phyloP scores from a whole-genome alignment of 768 basidiomycete species.

The Termitomyces sp. region DNA sequence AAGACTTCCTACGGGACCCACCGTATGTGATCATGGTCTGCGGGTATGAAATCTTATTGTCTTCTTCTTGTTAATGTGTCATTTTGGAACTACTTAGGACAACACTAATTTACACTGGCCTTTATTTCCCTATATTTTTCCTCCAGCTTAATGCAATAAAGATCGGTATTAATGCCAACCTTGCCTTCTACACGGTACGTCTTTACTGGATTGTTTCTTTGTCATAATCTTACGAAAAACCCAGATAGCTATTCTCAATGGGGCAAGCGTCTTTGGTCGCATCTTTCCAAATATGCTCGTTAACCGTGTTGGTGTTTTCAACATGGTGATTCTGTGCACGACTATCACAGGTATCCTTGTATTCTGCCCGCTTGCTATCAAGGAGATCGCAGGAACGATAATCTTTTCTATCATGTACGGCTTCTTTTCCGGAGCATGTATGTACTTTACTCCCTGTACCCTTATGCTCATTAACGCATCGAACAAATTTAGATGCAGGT shows the following conservation, averaged over 20 bases:
- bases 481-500: background rate
- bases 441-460: background rate
- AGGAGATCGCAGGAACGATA: slow-evolving; percentile 1
- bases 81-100: slow-evolving; percentile 13
- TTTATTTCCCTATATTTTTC: slow-evolving; percentile 44
- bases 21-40: slow-evolving; percentile 4
- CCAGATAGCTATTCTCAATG: slow-evolving; percentile 50
- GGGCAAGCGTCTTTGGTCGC: slow-evolving; percentile 44
- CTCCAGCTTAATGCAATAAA: slow-evolving; percentile 41
- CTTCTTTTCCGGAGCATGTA: slow-evolving; percentile 7
- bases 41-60: background rate
- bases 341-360: slow-evolving; percentile 1
- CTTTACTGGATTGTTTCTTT: slow-evolving; percentile 2
- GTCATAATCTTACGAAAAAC: background rate
- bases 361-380: slow-evolving; percentile 3
- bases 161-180: slow-evolving; percentile 31
- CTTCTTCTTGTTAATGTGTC: slow-evolving; percentile 1
- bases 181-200: slow-evolving; percentile 45
- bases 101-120: slow-evolving; percentile 24
- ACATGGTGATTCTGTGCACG: slow-evolving; percentile 25
- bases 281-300: slow-evolving; percentile 39
- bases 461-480: background rate
- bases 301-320: slow-evolving; percentile 42
- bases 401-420: slow-evolving; percentile 5
- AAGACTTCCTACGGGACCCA: background rate